Percentiles rank a stretch among this genome's conserved stretches.
Conservation (phyloP, 1,284 basidiomycete species). For the Athelia sp. region DNA sequence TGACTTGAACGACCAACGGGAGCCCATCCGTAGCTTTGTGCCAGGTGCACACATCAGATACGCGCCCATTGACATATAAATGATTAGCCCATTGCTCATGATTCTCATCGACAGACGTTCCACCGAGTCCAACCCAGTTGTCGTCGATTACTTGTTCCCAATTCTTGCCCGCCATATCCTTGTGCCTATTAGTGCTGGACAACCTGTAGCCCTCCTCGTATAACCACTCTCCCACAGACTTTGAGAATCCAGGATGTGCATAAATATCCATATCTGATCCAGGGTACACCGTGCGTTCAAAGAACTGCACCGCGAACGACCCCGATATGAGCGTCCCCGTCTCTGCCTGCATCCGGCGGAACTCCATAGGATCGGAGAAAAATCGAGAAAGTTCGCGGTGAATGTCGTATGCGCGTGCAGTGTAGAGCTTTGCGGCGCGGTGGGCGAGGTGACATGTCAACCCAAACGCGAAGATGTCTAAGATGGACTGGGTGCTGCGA, state of each 20-base stretch:
- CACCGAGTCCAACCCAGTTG: too few species aligned
- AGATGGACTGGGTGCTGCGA: too few species aligned
- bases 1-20: too few species aligned
- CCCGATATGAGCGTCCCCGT: conserved; percentile 45
- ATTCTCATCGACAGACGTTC: too few species aligned
- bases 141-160: too few species aligned
- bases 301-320: conserved; percentile 44
- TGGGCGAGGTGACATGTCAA: not conserved
- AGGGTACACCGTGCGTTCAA: conserved; percentile 36
- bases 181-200: not conserved
- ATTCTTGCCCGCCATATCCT: too few species aligned
- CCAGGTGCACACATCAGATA: too few species aligned
- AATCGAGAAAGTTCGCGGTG: not conserved
- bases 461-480: not conserved
- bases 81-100: too few species aligned
- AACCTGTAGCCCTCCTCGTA: conserved; percentile 24
- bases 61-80: too few species aligned
- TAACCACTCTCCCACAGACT: conserved; percentile 23
- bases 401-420: not conserved
- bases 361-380: conserved; percentile 20
- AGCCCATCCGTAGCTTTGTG: too few species aligned
- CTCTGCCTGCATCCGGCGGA: conserved; percentile 37
- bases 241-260: conserved; percentile 20
- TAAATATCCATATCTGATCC: conserved; percentile 46
- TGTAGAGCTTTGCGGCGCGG: conserved; percentile 9